Evolutionary conservation across 2,329 filamentous ascomycete species (phyloP), one percentile per base, ranked within the genome.

Genomic region (Zarea fungicola): DNA sequence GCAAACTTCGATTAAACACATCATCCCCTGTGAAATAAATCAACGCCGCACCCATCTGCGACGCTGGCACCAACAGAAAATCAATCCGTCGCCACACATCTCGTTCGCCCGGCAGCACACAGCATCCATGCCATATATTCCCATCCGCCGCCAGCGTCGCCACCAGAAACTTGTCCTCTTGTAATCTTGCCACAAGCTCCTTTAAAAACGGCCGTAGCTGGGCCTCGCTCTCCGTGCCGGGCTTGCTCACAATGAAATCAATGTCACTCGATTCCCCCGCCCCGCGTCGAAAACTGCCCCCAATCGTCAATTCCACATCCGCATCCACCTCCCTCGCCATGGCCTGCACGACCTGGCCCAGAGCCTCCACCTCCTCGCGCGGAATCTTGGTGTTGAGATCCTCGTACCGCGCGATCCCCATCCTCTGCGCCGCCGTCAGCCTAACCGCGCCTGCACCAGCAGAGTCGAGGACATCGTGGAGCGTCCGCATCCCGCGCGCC

Each of bases 11-110:
- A 64, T 96, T 96, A 70, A 96, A 96, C 28, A 96, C 85, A 62
- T 96, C 91, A 57, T 96, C 93, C 1, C 92, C 92, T 0, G 92
- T 96, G 61, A 96, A 97, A 62, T 96, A 96, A n/a, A 96, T 78
- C 53, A 96, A 64, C 0, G 91, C 90, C 0, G 88, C 91, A 1
- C 92, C 92, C 43, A 89, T 75, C 65, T 96, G 84, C 2, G 78
- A 73, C 56, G 83, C 83, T 0, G 91, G 90, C 1, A 96, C 91
- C 4, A 95, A 77, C 2, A 96, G 71, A 18, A 96, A 78, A 62
- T 96, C 91, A 52, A 96, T 85, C 2, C 90, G 80, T 8, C 90
- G 78, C 90, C 89, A 96, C 1, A 78, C 63, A 39, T 64, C 53
- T 60, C 71, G 49, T 23, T 64, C 67, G 2, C 58, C 50, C 0